Base-by-base conservation (phyloP, 1,284 basidiomycete species). In the Neotropicomus parvogracilis region DNA sequence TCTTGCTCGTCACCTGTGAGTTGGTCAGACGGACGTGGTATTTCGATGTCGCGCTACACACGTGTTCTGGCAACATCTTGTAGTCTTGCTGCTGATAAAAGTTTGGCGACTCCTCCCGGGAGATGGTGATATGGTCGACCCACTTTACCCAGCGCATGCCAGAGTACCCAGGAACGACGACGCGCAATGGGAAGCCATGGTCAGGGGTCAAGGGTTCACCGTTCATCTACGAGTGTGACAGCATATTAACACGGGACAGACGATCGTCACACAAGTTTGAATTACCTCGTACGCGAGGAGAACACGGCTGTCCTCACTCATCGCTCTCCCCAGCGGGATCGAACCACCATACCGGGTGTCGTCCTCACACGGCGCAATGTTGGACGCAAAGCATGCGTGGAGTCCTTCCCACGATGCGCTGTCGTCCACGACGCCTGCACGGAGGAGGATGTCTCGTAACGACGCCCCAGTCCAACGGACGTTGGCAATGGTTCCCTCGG, bases 61-160 rank as follows among this genome's bases (percentile, higher is more conserved):
- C 81, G 38, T 71, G 63, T n/a, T 78, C 72, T 4, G 83, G 82
- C 2, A 85, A 67, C 35, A 85, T 67, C 54, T 79, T 83, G 65
- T 85, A 85, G 60, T 85, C 83, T 4, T 72, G 72, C 59, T 83
- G 79, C 55, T 84, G 81, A 57, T 83, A 86, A 62, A 77, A 85
- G 57, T 82, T 85, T 17, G 74, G 72, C 2, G 81, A 83, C 61
- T 85, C 83, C 10, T 67, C 58, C 0, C 64, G 49, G 5, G 79
- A 77, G 42, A 85, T 58, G 14, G 69, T 68, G 55, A 86, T 78
- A 2, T 69, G 77, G 54, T 85, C 82, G 0, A 87, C 68, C 86
- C 86, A 89, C 70, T 89, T 88, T 16, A 88, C 83, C 82, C 85
- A 87, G 14, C 86, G 78, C 16, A 83, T 87, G 12, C 85, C 86